A percentile compares a stretch with the other conserved stretches of the same genome.
These are phyloP conservation scores for Colletotrichum sp. DNA, from an alignment of 2,329 filamentous ascomycete species.

Conservation along the genomic window DNA sequence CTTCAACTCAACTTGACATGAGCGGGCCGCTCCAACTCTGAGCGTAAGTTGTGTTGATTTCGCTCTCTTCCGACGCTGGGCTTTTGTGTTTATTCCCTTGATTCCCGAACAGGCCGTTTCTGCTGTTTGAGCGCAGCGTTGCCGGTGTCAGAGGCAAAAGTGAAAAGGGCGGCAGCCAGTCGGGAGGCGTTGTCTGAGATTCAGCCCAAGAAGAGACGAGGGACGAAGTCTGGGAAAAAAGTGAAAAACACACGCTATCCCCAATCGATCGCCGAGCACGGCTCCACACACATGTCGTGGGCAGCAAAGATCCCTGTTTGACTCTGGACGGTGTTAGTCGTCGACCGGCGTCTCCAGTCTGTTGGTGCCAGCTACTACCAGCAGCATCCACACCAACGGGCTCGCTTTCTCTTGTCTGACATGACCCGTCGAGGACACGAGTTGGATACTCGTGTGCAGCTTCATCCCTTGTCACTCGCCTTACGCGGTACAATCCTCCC, in stretches of 20 bases:
- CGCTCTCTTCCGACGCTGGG: background rate
- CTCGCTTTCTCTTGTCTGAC: background rate
- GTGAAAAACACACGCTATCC: constrained; percentile 12
- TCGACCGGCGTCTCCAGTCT: background rate
- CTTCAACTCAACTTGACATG: background rate
- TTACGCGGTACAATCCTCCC: background rate
- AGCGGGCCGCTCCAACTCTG: constrained; percentile 8
- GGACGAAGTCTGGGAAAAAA: constrained; percentile 9
- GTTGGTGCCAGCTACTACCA: background rate
- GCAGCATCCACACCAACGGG: background rate
- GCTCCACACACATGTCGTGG: background rate
- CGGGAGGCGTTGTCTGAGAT: background rate
- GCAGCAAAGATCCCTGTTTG: constrained; percentile 3
- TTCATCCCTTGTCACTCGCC: constrained; percentile 1
- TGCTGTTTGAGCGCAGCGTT: constrained; percentile 6
- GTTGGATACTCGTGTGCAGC: background rate
- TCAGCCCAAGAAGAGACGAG: constrained; percentile 4
- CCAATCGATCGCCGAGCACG: constrained; percentile 7
- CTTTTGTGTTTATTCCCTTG: background rate
- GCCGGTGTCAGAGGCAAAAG: constrained; percentile 10
- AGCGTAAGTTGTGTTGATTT: background rate
- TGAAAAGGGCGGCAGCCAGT: constrained; percentile 11
- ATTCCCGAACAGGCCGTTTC: background rate
- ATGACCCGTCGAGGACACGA: background rate
- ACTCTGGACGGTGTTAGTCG: background rate